Conservation (phyloP, 129 eudicot species). For the Deinandra increscens region DNA sequence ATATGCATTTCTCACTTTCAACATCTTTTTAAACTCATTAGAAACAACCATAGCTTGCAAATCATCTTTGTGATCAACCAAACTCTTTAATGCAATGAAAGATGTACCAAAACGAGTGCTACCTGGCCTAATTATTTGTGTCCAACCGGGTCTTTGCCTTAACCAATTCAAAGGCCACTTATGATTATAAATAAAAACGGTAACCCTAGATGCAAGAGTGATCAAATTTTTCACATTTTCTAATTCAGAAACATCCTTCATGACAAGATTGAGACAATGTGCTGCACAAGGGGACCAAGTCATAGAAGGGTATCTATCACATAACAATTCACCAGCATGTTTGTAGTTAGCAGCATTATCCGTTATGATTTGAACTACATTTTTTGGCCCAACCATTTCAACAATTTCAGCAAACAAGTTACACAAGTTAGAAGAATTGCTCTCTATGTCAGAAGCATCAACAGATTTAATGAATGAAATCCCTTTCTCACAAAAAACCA, state of each 20-base stretch:
- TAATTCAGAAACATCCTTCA: neutral
- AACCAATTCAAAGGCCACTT: neutral
- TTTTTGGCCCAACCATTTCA: too few species aligned
- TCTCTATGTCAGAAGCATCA: too few species aligned
- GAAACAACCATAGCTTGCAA: neutral
- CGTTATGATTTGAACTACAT: too few species aligned
- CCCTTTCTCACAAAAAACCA: too few species aligned
- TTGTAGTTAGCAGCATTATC: too few species aligned
- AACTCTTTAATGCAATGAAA: neutral
- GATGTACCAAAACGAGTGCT: neutral
- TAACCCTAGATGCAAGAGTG: neutral
- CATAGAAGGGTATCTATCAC: too few species aligned
- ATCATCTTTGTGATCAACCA: neutral
- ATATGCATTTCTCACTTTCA: neutral
- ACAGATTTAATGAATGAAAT: too few species aligned
- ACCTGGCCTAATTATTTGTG: neutral
- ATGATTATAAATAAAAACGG: neutral
- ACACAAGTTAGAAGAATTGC: too few species aligned
- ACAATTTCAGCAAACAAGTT: too few species aligned
- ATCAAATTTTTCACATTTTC: neutral
- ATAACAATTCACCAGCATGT: too few species aligned
- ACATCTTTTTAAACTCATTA: neutral
- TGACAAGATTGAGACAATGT: neutral
- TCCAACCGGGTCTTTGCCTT: neutral
- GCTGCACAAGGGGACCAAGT: too few species aligned